Conservation (phyloP, 2,329 filamentous ascomycete genomes). For the Talaromyces albobiverticillius region DNA sequence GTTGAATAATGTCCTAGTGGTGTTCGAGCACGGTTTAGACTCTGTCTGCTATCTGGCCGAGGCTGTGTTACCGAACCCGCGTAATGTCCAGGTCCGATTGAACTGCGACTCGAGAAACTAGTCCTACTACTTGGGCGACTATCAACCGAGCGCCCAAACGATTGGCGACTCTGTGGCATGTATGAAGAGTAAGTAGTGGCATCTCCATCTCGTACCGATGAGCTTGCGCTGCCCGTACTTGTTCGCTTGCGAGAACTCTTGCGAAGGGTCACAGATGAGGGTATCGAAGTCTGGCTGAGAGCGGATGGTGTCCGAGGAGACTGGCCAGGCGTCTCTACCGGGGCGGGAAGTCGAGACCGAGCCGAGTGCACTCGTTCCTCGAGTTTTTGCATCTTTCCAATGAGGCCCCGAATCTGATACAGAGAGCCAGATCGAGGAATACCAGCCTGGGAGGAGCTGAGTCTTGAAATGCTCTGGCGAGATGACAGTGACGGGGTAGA, state of each 20-base stretch:
- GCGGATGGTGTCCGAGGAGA: constrained; percentile 66
- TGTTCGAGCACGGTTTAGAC: constrained; percentile 59
- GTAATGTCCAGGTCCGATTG: constrained; percentile 39
- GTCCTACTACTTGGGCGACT: constrained; percentile 73
- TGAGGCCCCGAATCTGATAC: constrained; percentile 87
- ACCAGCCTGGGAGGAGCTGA: constrained; percentile 25
- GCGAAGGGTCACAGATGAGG: constrained; percentile 57
- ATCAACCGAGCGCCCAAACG: constrained; percentile 48
- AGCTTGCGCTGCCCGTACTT: constrained; percentile 42
- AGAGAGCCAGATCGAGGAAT: constrained; percentile 69
- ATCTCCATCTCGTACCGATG: constrained; percentile 36
- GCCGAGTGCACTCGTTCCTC: constrained; percentile 90
- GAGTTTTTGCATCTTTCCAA: constrained; percentile 94
- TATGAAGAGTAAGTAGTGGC: constrained; percentile 26
- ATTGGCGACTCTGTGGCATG: constrained; percentile 39
- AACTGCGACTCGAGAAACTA: constrained; percentile 51
- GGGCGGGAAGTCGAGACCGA: constrained; percentile 85
- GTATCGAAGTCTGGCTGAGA: constrained; percentile 47
- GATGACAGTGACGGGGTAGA: constrained; percentile 44
- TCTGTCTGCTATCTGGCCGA: constrained; percentile 65
- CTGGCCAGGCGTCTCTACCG: constrained; percentile 68
- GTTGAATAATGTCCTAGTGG: constrained; percentile 58
- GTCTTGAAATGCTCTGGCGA: constrained; percentile 32
- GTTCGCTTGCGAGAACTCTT: constrained; percentile 39
- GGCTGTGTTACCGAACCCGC: constrained; percentile 40